Evolutionary conservation across 257 asterid species (phyloP), one percentile per base, ranked within the genome.

Genomic region (Ajuga chamaepitys): DNA sequence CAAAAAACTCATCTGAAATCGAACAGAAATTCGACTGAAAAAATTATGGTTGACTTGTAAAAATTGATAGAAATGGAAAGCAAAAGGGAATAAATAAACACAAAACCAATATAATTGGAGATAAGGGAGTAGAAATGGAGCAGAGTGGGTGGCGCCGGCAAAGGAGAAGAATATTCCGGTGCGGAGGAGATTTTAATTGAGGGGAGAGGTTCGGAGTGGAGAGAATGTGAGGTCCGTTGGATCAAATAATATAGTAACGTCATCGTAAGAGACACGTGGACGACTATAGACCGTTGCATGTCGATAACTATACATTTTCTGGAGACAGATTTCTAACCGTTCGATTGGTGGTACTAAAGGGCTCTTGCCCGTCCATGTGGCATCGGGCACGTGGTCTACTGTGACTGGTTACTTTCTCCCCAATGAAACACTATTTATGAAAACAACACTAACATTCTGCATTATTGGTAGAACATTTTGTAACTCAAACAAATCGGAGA

Each of bases 211-310:
- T 10, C 50, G 64, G 46, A 32, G 35, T 45, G 78, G 44, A 52
- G 79, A 45, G 70, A 72, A 62, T 37, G 79, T 37, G 71, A 78
- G 77, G 77, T 77, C 86, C 85, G 86, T 64, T 68, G 80, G 87
- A 79, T 84, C 80, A 70, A 30, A 73, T 76, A 80, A 48, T 80
- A 74, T 63, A 78, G 77, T 52, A 82, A 80, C 72, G 82, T 51
- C 78, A 74, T 77, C 62, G 50, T 20, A n/a, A 1, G 67, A 1
- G 40, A 56, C 73, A 81, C 86, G 88, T 87, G 92, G 95, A 64
- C 3, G 69, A 51, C 10, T 59, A 1, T 58, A 69, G 75, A 35
- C 87, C 87, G 83, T 83, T 59, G 56, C 42, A 51, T 67, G 48
- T 68, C 77, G 93, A 80, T 82, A 85, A 77, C 78, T 30, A 55